phyloP scores from a whole-genome alignment of 2,329 filamentous ascomycete species.

The Penicillium hesseltinei region DNA sequence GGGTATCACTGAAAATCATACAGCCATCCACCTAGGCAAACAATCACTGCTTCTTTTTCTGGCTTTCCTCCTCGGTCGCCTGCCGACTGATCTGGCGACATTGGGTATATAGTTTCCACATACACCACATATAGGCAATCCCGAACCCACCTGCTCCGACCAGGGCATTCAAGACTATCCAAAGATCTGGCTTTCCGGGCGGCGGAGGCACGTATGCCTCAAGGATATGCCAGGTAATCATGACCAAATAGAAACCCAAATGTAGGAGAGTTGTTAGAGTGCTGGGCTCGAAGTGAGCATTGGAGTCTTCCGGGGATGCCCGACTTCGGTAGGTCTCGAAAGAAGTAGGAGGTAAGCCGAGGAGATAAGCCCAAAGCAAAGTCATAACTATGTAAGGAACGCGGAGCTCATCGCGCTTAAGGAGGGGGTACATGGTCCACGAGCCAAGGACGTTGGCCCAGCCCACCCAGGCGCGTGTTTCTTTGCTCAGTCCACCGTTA shows the following conservation, averaged over 20 bases:
- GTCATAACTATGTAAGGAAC: constrained; percentile 84
- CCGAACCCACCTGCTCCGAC: constrained; percentile 82
- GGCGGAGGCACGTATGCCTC: constrained; percentile 70
- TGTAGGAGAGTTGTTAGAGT: constrained; percentile 70
- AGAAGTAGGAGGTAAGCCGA: constrained; percentile 79
- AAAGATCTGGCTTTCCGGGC: constrained; percentile 79
- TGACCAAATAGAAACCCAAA: constrained; percentile 69
- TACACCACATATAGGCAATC: constrained; percentile 87
- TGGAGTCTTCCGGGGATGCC: constrained; percentile 25
- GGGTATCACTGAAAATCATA: constrained; percentile 31
- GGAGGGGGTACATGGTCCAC: constrained; percentile 92
- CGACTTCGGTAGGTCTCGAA: constrained; percentile 64
- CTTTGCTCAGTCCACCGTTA: constrained; percentile 71
- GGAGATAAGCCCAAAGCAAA: constrained; percentile 84
- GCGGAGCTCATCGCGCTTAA: constrained; percentile 77
- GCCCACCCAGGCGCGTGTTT: constrained; percentile 85
- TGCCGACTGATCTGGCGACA: constrained; percentile 28
- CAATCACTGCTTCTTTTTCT: constrained; percentile 37
- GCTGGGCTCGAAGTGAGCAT: constrained; percentile 48
- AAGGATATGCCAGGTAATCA: constrained; percentile 76
- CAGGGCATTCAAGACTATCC: constrained; percentile 87
- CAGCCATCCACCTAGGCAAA: constrained; percentile 1
- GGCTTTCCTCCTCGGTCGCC: constrained; percentile 25
- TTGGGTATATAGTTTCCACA: constrained; percentile 58
- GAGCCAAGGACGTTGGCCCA: constrained; percentile 86